These are phyloP conservation scores for Lodderomyces margitis DNA, from an alignment of 1,139 yeast species.

Conservation along the genomic window DNA sequence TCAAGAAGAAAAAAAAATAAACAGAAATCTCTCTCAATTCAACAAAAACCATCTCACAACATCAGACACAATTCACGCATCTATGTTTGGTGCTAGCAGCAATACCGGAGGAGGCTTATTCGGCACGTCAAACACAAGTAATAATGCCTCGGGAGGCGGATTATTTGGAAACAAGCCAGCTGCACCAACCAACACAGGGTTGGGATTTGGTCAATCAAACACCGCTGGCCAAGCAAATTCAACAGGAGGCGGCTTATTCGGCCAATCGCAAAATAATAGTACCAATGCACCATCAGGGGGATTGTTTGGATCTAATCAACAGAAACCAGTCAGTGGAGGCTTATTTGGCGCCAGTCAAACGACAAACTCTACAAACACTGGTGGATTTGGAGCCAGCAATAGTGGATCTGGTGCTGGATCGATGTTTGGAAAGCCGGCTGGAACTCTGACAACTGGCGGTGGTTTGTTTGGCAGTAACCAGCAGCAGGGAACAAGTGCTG, in stretches of 20 bases:
- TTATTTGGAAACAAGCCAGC: conserved; percentile 10
- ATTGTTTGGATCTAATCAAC: conserved; percentile 7
- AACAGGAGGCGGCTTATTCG: conserved; percentile 16
- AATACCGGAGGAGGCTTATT: conserved; percentile 24
- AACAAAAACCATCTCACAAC: background rate
- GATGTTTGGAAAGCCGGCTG: conserved; percentile 9
- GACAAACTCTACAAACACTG: conserved; percentile 5
- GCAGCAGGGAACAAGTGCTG: conserved; percentile 4
- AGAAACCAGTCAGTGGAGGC: conserved; percentile 3
- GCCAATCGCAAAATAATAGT: conserved; percentile 5
- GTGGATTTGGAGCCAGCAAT: conserved; percentile 15
- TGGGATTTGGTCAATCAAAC: conserved; percentile 7
- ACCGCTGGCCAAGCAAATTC: conserved; percentile 3
- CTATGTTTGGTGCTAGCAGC: conserved; percentile 6
- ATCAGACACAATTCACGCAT: background rate
- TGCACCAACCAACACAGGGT: conserved; percentile 1
- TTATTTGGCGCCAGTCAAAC: conserved; percentile 10
- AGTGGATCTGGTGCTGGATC: conserved; percentile 5
- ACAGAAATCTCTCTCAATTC: background rate
- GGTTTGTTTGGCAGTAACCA: conserved; percentile 15
- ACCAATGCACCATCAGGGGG: conserved; percentile 9
- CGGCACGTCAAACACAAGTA: conserved; percentile 18
- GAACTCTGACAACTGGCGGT: conserved; percentile 12
- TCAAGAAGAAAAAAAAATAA: background rate
- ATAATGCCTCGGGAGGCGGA: conserved; percentile 8